A percentile compares a stretch with the other conserved stretches of the same genome.
phyloP scores from a whole-genome alignment of 2,329 filamentous ascomycete genomes.

The Ascosphaera apis region DNA sequence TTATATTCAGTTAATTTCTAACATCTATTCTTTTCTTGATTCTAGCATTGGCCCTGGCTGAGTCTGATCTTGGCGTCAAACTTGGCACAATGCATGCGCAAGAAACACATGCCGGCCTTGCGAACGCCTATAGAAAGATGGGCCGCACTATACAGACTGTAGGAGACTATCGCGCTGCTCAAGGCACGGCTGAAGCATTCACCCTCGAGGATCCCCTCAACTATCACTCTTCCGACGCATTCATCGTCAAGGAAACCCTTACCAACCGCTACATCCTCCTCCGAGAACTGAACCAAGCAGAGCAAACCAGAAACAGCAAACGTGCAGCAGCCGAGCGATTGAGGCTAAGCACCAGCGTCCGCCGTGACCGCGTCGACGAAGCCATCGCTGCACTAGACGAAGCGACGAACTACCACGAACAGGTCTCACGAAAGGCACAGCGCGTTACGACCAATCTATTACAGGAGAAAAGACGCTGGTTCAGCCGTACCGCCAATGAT shows the following conservation, averaged over 20 bases:
- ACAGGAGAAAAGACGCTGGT: constrained; percentile 77
- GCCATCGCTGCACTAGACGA: constrained; percentile 82
- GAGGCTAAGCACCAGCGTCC: constrained; percentile 66
- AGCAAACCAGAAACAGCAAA: constrained; percentile 62
- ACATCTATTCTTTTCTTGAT: constrained; percentile 3
- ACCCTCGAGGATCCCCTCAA: constrained; percentile 83
- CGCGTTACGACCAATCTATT: constrained; percentile 76
- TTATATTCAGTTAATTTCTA: not conserved
- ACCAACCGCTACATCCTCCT: constrained; percentile 95
- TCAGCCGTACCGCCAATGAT: constrained; percentile 63
- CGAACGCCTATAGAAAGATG: constrained; percentile 81
- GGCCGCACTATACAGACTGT: constrained; percentile 83
- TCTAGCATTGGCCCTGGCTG: constrained; percentile 48
- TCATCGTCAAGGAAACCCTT: constrained; percentile 93
- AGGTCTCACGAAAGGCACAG: constrained; percentile 65
- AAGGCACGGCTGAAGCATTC: constrained; percentile 88
- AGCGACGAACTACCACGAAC: constrained; percentile 57
- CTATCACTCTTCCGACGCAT: constrained; percentile 86
- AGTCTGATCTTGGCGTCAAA: constrained; percentile 85
- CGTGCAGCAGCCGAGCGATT: constrained; percentile 70
- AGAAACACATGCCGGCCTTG: constrained; percentile 70
- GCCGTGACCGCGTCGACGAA: constrained; percentile 90
- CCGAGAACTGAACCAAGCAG: constrained; percentile 76
- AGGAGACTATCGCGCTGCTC: constrained; percentile 85
- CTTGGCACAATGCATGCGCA: constrained; percentile 68